Conservation (phyloP, 257 asterid genomes). For the Penstemon eatonii region DNA sequence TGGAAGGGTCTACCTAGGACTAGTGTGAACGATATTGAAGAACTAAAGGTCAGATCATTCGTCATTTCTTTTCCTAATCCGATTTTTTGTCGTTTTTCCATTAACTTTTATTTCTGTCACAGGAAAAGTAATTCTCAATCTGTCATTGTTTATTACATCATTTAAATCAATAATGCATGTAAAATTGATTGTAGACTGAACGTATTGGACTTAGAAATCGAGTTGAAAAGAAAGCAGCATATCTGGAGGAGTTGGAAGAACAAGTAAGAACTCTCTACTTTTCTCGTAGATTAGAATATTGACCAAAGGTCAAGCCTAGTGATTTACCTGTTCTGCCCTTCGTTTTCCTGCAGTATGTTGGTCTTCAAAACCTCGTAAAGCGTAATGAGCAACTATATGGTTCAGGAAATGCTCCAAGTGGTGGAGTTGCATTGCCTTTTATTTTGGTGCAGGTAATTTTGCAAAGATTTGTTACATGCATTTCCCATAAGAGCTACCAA, state of each 20-base stretch:
- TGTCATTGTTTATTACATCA: constrained; percentile 16
- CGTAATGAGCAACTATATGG: constrained; percentile 72
- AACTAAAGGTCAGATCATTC: constrained; percentile 51
- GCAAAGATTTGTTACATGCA: neutral
- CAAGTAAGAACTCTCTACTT: constrained; percentile 51
- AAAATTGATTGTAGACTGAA: constrained; percentile 52
- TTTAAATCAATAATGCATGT: neutral
- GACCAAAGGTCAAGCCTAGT: constrained; percentile 10
- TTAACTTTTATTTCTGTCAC: constrained; percentile 13
- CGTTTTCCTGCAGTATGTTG: constrained; percentile 51
- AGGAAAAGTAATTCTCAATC: neutral
- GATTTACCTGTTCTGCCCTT: constrained; percentile 9
- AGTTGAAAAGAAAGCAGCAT: constrained; percentile 78
- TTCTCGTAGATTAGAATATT: constrained; percentile 15
- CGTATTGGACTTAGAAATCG: constrained; percentile 62
- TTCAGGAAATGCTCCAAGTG: constrained; percentile 82
- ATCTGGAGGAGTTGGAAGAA: constrained; percentile 75
- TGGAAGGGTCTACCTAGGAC: constrained; percentile 89
- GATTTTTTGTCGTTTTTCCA: neutral
- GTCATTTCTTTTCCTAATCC: neutral
- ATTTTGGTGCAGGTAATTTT: constrained; percentile 83
- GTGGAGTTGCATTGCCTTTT: constrained; percentile 90
- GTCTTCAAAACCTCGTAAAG: constrained; percentile 74
- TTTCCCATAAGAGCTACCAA: neutral
- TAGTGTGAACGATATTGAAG: constrained; percentile 71